A percentile compares a stretch with the other conserved stretches of the same genome.
Conservation (phyloP, 2,329 filamentous ascomycete species). For the Fusarium bactridioides region DNA sequence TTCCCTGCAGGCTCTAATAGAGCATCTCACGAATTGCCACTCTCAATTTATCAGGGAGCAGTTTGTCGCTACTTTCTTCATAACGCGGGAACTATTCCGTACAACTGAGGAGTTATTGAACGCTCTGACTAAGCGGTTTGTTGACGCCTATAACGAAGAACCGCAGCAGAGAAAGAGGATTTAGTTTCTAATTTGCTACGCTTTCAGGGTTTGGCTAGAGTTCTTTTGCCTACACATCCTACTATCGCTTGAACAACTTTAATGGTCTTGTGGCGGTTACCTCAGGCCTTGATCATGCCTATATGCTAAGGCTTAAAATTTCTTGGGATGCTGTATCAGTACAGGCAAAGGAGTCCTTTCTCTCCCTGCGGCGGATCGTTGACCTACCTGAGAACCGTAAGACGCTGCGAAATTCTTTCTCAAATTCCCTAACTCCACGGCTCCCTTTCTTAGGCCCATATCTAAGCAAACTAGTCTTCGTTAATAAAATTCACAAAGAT, state of each 20-base stretch:
- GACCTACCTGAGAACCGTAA: background rate
- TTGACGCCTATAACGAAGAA: background rate
- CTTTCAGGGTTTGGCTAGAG: background rate
- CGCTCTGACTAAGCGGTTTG: background rate
- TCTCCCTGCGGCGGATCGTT: background rate
- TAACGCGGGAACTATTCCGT: background rate
- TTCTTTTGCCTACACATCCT: background rate
- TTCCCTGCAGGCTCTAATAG: background rate
- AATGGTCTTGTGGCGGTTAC: background rate
- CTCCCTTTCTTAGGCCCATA: background rate
- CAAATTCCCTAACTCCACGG: background rate
- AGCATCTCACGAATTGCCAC: background rate
- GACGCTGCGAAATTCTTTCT: background rate
- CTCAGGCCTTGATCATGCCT: background rate
- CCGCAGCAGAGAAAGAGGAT: background rate
- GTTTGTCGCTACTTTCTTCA: background rate
- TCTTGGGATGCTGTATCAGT: background rate
- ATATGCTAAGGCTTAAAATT: background rate
- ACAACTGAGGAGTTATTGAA: background rate
- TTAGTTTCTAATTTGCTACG: background rate
- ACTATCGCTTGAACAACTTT: background rate
- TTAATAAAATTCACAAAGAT: background rate
- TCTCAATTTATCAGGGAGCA: background rate
- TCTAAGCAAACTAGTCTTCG: background rate
- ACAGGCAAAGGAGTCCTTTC: background rate